Conservation (phyloP, 768 basidiomycete genomes). For the Mycena latifolia region DNA sequence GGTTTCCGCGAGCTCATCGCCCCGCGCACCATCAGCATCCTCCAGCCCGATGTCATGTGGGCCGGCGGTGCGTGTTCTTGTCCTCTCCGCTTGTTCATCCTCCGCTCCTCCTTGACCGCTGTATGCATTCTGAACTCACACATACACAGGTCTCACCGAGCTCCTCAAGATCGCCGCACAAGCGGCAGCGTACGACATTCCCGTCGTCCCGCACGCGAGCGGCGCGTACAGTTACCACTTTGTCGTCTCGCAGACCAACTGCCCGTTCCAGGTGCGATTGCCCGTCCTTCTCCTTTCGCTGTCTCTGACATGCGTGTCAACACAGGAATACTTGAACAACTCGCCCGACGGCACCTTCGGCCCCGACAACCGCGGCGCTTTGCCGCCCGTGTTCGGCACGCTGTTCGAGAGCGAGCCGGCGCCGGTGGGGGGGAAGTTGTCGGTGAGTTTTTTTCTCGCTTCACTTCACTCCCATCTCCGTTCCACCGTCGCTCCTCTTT, state of each 20-base stretch:
- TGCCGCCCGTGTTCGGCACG: conserved; percentile 49
- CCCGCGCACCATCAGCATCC: conserved; percentile 43
- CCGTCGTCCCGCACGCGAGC: too few relatives aligned
- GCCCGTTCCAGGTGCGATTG: conserved; percentile 37
- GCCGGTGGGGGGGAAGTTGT: conserved; percentile 29
- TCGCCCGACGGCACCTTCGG: conserved; percentile 52
- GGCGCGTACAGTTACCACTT: conserved; percentile 62
- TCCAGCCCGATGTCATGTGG: conserved; percentile 49
- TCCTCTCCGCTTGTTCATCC: too few relatives aligned
- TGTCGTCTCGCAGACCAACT: conserved; percentile 54
- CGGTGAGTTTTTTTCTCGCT: not conserved
- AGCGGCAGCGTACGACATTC: too few relatives aligned
- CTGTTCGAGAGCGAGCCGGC: conserved; percentile 34
- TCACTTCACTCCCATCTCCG: too few relatives aligned
- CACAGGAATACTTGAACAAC: conserved; percentile 48
- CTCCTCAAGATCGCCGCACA: too few relatives aligned
- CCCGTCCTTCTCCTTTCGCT: too few relatives aligned
- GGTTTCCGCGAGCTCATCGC: conserved; percentile 49
- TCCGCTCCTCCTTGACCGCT: too few relatives aligned
- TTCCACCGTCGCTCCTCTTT: too few relatives aligned
- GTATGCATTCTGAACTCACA: too few relatives aligned
- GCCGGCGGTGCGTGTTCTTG: conserved; percentile 38
- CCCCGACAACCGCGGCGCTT: conserved; percentile 35
- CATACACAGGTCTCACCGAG: too few relatives aligned
- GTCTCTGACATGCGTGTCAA: too few relatives aligned